phyloP scores from a whole-genome alignment of 2,329 filamentous ascomycete species.

The Talaromyces sp. region DNA sequence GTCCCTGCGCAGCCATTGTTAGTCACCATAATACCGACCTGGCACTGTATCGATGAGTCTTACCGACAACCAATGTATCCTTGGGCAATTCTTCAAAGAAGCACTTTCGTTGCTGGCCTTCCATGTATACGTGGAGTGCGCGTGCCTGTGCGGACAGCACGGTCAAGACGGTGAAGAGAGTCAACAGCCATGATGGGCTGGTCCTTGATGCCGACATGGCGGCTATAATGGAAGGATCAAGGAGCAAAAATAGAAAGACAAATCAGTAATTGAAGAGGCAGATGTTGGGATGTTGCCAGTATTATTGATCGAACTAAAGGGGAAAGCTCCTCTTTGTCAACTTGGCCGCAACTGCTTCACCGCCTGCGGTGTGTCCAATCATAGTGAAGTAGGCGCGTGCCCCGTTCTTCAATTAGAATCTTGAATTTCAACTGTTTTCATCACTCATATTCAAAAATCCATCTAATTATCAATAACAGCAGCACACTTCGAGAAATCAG shows the following conservation, averaged over 20 bases:
- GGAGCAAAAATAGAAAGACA: neutral
- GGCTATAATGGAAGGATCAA: neutral
- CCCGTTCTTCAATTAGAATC: neutral
- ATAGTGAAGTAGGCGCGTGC: neutral
- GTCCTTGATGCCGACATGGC: slow-evolving; percentile 37
- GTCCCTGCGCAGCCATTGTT: slow-evolving; percentile 54
- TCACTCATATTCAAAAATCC: neutral
- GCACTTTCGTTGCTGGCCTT: slow-evolving; percentile 81
- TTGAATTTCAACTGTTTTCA: neutral
- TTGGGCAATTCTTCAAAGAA: slow-evolving; percentile 98
- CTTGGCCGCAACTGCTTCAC: slow-evolving; percentile 19
- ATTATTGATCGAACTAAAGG: slow-evolving; percentile 14
- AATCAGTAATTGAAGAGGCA: neutral
- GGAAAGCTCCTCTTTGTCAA: slow-evolving; percentile 18
- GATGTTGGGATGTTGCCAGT: slow-evolving; percentile 14
- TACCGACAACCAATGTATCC: slow-evolving; percentile 90
- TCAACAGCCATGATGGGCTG: slow-evolving; percentile 38
- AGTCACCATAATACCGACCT: neutral
- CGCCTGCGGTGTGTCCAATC: slow-evolving; percentile 6
- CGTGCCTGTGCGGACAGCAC: slow-evolving; percentile 66
- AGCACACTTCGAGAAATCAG: neutral
- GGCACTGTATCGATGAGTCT: slow-evolving; percentile 23
- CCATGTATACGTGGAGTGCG: slow-evolving; percentile 93
- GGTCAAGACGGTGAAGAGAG: slow-evolving; percentile 60
- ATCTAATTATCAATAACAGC: neutral